These are phyloP conservation scores for Plasmodium adleri DNA, from an alignment of 169 alveolate genomes.

Conservation along the genomic window DNA sequence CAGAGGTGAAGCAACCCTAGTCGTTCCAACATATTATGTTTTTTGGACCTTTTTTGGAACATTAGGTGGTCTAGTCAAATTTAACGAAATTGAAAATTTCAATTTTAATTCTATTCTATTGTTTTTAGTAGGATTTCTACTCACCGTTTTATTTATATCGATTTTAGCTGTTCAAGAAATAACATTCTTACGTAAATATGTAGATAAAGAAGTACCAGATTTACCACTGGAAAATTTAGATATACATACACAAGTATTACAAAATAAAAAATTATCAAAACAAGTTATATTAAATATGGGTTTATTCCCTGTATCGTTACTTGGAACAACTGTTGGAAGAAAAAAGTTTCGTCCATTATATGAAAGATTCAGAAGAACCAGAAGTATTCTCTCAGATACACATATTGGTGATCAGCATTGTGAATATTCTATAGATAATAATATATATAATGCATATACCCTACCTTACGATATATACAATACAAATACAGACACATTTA, in stretches of 20 bases:
- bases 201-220: slow-evolving; percentile 85
- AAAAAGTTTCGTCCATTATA: slow-evolving; percentile 81
- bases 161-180: slow-evolving; percentile 85
- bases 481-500: slow-evolving; percentile 39
- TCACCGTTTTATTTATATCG: slow-evolving; percentile 82
- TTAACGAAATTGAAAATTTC: slow-evolving; percentile 87
- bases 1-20: slow-evolving; percentile 88
- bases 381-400: slow-evolving; percentile 83
- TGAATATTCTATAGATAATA: slow-evolving; percentile 78
- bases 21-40: slow-evolving; percentile 89
- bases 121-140: slow-evolving; percentile 79
- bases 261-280: slow-evolving; percentile 81
- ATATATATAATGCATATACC: slow-evolving; percentile 72
- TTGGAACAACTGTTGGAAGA: slow-evolving; percentile 84
- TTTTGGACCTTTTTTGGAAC: slow-evolving; percentile 90
- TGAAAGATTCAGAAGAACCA: slow-evolving; percentile 80
- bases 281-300: slow-evolving; percentile 85
- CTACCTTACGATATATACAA: slow-evolving; percentile 74
- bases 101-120: slow-evolving; percentile 80
- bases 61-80: slow-evolving; percentile 89
- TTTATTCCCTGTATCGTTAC: slow-evolving; percentile 81
- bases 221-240: slow-evolving; percentile 81
- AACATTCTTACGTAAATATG: slow-evolving; percentile 82
- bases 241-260: slow-evolving; percentile 81
- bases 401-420: slow-evolving; percentile 82